Conservation (phyloP, 106 monocot genomes). For the Phalaenopsis equestris region DNA sequence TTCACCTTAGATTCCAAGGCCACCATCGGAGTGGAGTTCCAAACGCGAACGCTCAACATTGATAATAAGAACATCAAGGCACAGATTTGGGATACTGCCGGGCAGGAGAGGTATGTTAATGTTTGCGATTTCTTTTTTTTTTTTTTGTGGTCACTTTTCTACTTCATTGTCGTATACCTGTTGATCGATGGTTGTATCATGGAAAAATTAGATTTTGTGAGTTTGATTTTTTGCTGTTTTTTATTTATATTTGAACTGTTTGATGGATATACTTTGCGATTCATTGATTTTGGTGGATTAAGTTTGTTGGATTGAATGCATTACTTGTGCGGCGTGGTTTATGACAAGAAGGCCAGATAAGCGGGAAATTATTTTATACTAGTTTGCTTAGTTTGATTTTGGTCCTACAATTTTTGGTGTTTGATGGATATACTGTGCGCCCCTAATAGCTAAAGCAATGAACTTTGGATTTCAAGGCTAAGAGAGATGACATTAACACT, state of each 20-base stretch:
- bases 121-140: not conserved
- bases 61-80: conserved; percentile 22
- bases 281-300: too few species aligned
- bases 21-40: conserved; percentile 19
- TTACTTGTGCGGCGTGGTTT: not conserved
- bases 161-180: not conserved
- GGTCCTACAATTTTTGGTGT: not conserved
- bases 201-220: not conserved
- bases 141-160: not conserved
- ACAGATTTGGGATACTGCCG: conserved; percentile 22
- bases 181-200: not conserved
- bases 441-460: not conserved
- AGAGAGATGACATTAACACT: too few species aligned
- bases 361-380: not conserved
- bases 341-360: not conserved
- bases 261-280: not conserved
- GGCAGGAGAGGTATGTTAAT: conserved; percentile 17
- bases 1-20: conserved; percentile 25
- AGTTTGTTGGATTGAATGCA: not conserved
- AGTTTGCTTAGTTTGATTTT: not conserved
- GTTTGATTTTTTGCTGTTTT: not conserved
- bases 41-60: conserved; percentile 14
- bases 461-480: too few species aligned
- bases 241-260: not conserved
- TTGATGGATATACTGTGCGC: not conserved